Conservation (phyloP, 2,329 filamentous ascomycete species). For the Fonsecaea pugnacius region DNA sequence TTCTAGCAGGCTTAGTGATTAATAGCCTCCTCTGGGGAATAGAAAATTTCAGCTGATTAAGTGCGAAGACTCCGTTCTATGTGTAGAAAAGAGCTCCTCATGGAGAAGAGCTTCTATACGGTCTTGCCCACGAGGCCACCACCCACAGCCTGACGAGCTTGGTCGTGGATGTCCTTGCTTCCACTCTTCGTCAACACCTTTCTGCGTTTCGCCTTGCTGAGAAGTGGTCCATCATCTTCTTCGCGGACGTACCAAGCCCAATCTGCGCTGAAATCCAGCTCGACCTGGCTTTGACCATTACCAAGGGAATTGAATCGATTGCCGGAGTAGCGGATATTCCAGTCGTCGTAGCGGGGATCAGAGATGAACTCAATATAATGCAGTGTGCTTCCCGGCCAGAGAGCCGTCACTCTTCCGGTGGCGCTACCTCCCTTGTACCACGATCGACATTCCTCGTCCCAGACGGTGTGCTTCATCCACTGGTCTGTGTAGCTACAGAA, state of each 20-base stretch:
- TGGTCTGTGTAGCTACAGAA: conserved; percentile 17
- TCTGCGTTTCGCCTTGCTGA: too few species aligned
- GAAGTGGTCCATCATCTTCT: too few species aligned
- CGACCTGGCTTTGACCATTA: conserved; percentile 41
- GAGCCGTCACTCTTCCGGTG: conserved; percentile 12
- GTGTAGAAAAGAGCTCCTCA: too few species aligned
- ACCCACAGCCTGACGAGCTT: too few species aligned
- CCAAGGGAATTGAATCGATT: conserved; percentile 49
- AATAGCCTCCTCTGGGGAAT: too few species aligned
- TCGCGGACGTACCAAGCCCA: conserved; percentile 20
- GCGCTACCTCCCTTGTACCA: conserved; percentile 32
- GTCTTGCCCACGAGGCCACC: too few species aligned
- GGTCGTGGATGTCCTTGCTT: too few species aligned
- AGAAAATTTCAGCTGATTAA: too few species aligned
- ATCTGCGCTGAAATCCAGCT: conserved; percentile 11
- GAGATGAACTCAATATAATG: conserved; percentile 39
- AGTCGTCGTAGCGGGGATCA: conserved; percentile 43
- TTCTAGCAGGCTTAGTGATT: too few species aligned
- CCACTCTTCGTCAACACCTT: too few species aligned
- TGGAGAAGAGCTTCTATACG: too few species aligned
- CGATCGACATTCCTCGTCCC: conserved; percentile 15
- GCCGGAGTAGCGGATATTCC: conserved; percentile 43
- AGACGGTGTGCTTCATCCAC: conserved; percentile 16
- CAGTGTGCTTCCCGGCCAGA: conserved; percentile 19
- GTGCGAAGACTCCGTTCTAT: too few species aligned